Conservation (phyloP, 805 yeast species). For the Wickerhamomyces bisporus region DNA sequence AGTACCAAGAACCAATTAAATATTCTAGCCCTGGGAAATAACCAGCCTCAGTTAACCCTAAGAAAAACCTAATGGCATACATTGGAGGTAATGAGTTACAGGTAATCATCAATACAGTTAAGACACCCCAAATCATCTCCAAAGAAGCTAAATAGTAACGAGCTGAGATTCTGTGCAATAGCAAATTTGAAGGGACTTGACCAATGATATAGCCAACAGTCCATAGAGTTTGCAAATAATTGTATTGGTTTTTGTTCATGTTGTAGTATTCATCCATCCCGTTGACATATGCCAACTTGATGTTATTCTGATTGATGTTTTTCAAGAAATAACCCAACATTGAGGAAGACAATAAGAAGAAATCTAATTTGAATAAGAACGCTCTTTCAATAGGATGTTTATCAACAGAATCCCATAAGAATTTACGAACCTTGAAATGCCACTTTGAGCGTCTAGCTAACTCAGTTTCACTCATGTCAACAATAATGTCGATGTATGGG, state of each 20-base stretch:
- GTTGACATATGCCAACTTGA: slow-evolving; percentile 42
- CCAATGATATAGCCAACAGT: slow-evolving; percentile 47
- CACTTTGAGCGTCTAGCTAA: background rate
- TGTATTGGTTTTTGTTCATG: slow-evolving; percentile 36
- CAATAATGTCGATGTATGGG: background rate
- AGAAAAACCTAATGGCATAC: slow-evolving; percentile 28
- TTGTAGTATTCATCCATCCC: slow-evolving; percentile 39
- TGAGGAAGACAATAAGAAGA: slow-evolving; percentile 35
- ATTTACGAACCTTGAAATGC: background rate
- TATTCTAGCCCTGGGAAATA: slow-evolving; percentile 42
- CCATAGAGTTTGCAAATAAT: slow-evolving; percentile 37
- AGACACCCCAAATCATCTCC: slow-evolving; percentile 37
- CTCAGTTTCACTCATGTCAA: background rate
- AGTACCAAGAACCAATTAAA: slow-evolving; percentile 31
- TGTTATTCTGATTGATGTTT: slow-evolving; percentile 35
- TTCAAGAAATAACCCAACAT: slow-evolving; percentile 41
- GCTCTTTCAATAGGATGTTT: slow-evolving; percentile 30
- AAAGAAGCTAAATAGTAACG: slow-evolving; percentile 36
- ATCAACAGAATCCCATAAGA: slow-evolving; percentile 26
- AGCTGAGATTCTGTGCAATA: slow-evolving; percentile 35
- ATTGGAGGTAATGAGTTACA: slow-evolving; percentile 19
- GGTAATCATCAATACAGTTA: slow-evolving; percentile 29
- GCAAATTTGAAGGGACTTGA: slow-evolving; percentile 38
- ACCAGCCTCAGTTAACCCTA: slow-evolving; percentile 40
- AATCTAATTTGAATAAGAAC: slow-evolving; percentile 30